These are phyloP conservation scores for Cadophora sp. DNA, from an alignment of 2,329 filamentous ascomycete species.

Conservation along the genomic window DNA sequence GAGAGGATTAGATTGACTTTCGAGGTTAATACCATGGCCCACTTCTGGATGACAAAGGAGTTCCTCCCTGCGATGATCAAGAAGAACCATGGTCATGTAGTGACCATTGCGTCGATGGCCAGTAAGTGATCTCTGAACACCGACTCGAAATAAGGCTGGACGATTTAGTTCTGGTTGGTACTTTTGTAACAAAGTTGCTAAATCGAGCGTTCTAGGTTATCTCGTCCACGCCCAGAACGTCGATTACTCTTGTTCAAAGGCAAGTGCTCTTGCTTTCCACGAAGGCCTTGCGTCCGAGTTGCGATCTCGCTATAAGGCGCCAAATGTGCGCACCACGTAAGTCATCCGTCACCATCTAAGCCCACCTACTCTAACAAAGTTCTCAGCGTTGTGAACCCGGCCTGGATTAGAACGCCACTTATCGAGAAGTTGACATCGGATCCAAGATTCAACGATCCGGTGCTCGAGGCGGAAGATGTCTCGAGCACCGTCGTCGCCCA, in stretches of 20 bases:
- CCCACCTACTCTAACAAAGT: constrained; percentile 4
- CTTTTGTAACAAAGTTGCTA: background rate
- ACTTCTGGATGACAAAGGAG: constrained; percentile 67
- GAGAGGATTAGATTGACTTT: constrained; percentile 68
- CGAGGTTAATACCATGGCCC: constrained; percentile 72
- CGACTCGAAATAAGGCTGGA: constrained; percentile 1
- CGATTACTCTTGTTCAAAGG: constrained; percentile 73
- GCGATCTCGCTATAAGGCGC: constrained; percentile 64
- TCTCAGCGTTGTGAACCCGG: constrained; percentile 26
- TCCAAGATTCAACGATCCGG: constrained; percentile 55
- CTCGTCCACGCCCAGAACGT: constrained; percentile 47
- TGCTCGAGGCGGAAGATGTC: constrained; percentile 66
- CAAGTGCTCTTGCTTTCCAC: constrained; percentile 70
- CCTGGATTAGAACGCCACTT: constrained; percentile 59
- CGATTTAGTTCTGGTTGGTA: no score
- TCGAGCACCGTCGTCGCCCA: constrained; percentile 66
- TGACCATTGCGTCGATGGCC: constrained; percentile 45
- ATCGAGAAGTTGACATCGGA: constrained; percentile 60
- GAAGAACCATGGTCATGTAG: constrained; percentile 73
- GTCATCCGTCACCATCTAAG: constrained; percentile 16
- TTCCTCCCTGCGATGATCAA: constrained; percentile 72
- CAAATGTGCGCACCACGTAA: constrained; percentile 57
- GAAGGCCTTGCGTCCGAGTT: constrained; percentile 68
- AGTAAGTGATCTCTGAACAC: constrained; percentile 10
- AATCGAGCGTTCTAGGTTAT: constrained; percentile 23